Percentiles rank a stretch among this genome's conserved stretches.
phyloP scores from a whole-genome alignment of 2,329 filamentous ascomycete genomes.

The Trichoderma aggressivum region DNA sequence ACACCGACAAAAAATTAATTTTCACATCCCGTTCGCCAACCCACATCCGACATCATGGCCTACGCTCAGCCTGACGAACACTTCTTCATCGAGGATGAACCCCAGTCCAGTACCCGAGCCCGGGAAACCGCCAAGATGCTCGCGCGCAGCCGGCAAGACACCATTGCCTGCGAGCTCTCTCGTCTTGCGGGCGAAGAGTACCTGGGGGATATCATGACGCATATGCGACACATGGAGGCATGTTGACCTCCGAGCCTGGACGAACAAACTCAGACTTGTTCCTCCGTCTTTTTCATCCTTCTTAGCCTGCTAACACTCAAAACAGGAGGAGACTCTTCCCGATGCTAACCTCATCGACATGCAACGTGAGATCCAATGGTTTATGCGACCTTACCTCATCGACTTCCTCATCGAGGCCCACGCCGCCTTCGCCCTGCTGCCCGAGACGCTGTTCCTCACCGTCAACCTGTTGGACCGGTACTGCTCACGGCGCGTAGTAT shows the following conservation, averaged over 20 bases:
- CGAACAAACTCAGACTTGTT: background rate
- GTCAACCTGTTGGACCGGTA: slow-evolving; percentile 97
- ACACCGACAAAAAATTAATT: slow-evolving; percentile 26
- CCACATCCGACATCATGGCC: slow-evolving; percentile 43
- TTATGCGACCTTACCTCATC: slow-evolving; percentile 96
- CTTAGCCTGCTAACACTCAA: slow-evolving; percentile 26
- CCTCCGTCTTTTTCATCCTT: background rate
- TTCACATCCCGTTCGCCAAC: slow-evolving; percentile 15
- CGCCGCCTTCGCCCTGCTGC: slow-evolving; percentile 86
- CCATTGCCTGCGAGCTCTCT: slow-evolving; percentile 85
- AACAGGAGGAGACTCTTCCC: slow-evolving; percentile 75
- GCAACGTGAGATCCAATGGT: slow-evolving; percentile 99
- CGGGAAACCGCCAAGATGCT: slow-evolving; percentile 75
- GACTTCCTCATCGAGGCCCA: slow-evolving; percentile 98
- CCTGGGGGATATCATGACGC: slow-evolving; percentile 86
- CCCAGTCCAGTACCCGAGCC: slow-evolving; percentile 57
- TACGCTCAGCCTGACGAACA: slow-evolving; percentile 43
- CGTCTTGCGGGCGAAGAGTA: slow-evolving; percentile 84
- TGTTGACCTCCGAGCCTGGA: slow-evolving; percentile 25
- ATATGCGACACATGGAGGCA: slow-evolving; percentile 94
- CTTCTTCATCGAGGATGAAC: slow-evolving; percentile 58
- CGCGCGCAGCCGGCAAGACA: slow-evolving; percentile 78
- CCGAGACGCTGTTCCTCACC: slow-evolving; percentile 92
- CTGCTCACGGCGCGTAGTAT: slow-evolving; percentile 95
- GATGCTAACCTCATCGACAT: slow-evolving; percentile 98